Evolutionary conservation across 805 yeast species (phyloP).

Genomic region (Spathaspora girioi): DNA sequence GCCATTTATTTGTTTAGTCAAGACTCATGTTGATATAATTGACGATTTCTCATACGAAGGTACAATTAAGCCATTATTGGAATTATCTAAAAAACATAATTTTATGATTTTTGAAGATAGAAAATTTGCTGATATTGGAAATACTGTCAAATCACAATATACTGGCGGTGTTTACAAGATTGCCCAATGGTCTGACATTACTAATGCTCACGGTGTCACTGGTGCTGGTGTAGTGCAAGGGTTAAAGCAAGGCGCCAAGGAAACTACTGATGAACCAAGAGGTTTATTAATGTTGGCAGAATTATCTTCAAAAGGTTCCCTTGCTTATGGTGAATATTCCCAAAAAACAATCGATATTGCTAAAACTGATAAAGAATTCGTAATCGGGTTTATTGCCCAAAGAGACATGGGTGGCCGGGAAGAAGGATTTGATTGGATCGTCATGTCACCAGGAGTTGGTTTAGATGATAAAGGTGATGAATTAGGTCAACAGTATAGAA

Average conservation of each 20-base stretch:
- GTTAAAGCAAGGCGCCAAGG: constrained; percentile 73
- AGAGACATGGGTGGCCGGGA: constrained; percentile 77
- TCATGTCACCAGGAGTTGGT: constrained; percentile 99
- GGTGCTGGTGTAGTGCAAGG: constrained; percentile 94
- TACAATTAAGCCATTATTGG: constrained; percentile 72
- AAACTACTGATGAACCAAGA: constrained; percentile 70
- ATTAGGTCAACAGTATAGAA: constrained; percentile 94
- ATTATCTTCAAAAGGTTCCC: constrained; percentile 86
- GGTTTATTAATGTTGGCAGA: constrained; percentile 95
- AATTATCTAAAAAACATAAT: constrained; percentile 72
- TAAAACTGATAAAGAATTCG: constrained; percentile 80
- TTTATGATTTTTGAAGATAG: constrained; percentile 95
- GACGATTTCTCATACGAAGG: constrained; percentile 83
- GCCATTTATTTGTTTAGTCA: constrained; percentile 86
- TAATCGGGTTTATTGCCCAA: constrained; percentile 95
- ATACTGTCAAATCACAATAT: constrained; percentile 93
- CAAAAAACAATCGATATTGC: constrained; percentile 86
- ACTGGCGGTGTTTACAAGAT: constrained; percentile 85
- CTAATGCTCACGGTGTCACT: constrained; percentile 96
- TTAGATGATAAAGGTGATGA: constrained; percentile 94
- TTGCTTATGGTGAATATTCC: constrained; percentile 92
- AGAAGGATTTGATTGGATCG: constrained; percentile 90
- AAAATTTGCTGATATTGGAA: constrained; percentile 97
- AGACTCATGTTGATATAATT: constrained; percentile 91
- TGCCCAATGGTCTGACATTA: constrained; percentile 93